Base-by-base conservation (phyloP, 2,329 filamentous ascomycete genomes). In the Aspergillus floridensis region DNA sequence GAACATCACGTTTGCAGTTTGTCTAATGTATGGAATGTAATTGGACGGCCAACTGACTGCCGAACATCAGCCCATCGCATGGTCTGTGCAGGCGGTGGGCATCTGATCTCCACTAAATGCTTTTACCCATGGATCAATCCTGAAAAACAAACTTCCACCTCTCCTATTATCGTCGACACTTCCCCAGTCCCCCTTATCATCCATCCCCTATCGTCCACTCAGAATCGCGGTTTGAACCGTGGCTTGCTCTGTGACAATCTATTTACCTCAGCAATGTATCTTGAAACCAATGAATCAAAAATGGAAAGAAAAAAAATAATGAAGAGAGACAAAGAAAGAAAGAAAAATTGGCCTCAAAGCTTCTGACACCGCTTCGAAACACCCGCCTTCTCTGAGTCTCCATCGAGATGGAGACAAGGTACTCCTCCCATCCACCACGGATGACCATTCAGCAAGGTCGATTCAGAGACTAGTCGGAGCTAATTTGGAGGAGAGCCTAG, bases 21-120 rank as follows among this genome's bases (percentile, higher is more conserved):
- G 21, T 22, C 53, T 55, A 55, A 55, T 55, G 26, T 21, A 11
- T 5, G n/a, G 11, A 2, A 7, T 12, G 14, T 47, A 2, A 48
- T 55, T 55, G 53, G 53, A 16, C 22, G 41, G 26, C 5, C 12
- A 7, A 2, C n/a, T 22, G 7, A 26, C 16, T 53, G 41, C 46
- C 38, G 41, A 26, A 16, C 16, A 55, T 55, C 53, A 55, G 53
- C 53, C 53, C 53, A 55, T 26, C 10, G 12, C 14, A 26, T 55
- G 53, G 53, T 46, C 53, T 31, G 53, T 55, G 53, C 53, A 31
- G 26, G 24, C 22, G 10, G 22, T 10, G 6, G 48, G 22, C 48
- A 16, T 14, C 14, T 49, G 24, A 49, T 49, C 48, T n/a, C 22
- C 21, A 24, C 48, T 24, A 22, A 29, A 24, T 22, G 21, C 14